Evolutionary conservation across 176 grass and related monocot genomes (phyloP).

Genomic region (Oryza brachyantha): DNA sequence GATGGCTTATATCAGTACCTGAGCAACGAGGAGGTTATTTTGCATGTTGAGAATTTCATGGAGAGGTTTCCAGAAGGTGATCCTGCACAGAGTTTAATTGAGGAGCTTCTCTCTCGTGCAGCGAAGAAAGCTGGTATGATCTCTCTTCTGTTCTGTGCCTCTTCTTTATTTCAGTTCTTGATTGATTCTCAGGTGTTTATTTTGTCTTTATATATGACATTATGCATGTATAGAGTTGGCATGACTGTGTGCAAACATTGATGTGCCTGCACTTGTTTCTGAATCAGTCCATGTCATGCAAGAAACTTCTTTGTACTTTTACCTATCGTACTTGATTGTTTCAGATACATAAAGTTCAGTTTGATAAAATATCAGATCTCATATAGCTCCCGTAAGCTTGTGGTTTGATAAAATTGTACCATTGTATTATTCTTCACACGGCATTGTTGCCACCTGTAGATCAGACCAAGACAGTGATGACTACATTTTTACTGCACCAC

Average conservation of each 20-base stretch:
- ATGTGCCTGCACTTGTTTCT: neutral
- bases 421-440: neutral
- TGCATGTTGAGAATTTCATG: conserved; percentile 94
- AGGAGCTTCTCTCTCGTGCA: conserved; percentile 81
- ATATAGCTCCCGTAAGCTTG: neutral
- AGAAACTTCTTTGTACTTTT: neutral
- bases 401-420: neutral
- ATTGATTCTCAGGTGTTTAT: conserved; percentile 5
- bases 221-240: neutral
- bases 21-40: conserved; percentile 89
- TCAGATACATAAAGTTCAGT: neutral
- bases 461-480: neutral
- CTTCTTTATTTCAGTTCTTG: neutral
- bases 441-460: neutral
- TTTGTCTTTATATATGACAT: neutral
- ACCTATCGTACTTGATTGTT: neutral
- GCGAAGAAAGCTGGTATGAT: conserved; percentile 89
- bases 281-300: neutral
- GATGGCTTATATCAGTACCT: conserved; percentile 93
- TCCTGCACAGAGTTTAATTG: conserved; percentile 93
- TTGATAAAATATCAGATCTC: neutral
- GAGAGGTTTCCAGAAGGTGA: conserved; percentile 87
- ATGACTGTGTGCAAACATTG: conserved; percentile 12
- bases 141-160: conserved; percentile 1
- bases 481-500: neutral